Evolutionary conservation across 116 monocot species (phyloP).

Genomic region (Dioscorea cayenensis): DNA sequence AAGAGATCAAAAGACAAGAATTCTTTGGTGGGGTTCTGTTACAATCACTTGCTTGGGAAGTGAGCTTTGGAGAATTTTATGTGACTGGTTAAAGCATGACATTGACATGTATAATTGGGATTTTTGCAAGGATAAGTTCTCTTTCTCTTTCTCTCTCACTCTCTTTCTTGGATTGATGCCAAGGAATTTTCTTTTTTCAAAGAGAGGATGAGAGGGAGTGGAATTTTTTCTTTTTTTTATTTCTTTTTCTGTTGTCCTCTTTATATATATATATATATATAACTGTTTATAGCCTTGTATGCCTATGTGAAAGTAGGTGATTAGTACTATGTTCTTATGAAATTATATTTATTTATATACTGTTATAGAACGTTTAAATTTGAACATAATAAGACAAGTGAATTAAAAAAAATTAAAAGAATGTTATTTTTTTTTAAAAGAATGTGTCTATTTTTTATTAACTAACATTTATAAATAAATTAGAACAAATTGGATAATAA

Average conservation of each 20-base stretch:
- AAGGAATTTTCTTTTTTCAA: not conserved
- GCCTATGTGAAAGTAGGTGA: too few species aligned
- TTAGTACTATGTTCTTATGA: too few species aligned
- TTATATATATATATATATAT: not conserved
- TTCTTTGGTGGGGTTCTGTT: constrained; percentile 6
- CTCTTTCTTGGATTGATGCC: not conserved
- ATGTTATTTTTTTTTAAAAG: too few species aligned
- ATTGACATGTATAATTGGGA: not conserved
- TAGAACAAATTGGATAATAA: too few species aligned
- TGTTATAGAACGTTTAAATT: too few species aligned
- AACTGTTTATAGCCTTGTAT: too few species aligned
- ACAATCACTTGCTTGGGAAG: constrained; percentile 14
- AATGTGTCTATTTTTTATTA: too few species aligned
- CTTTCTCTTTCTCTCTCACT: not conserved
- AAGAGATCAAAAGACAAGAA: not conserved
- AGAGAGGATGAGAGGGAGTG: not conserved
- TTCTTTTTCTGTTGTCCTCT: not conserved
- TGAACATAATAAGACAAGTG: too few species aligned
- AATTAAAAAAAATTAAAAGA: too few species aligned
- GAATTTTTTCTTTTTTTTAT: not conserved
- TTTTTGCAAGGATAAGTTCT: not conserved
- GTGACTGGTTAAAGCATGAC: constrained; percentile 1
- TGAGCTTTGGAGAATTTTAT: constrained; percentile 10
- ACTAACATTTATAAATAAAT: too few species aligned
- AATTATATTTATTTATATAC: too few species aligned